Percentiles rank a stretch among this genome's conserved stretches.
Evolutionary conservation across 2,329 filamentous ascomycete genomes (phyloP).

Genomic region (Fusarium keratoplasticum): DNA sequence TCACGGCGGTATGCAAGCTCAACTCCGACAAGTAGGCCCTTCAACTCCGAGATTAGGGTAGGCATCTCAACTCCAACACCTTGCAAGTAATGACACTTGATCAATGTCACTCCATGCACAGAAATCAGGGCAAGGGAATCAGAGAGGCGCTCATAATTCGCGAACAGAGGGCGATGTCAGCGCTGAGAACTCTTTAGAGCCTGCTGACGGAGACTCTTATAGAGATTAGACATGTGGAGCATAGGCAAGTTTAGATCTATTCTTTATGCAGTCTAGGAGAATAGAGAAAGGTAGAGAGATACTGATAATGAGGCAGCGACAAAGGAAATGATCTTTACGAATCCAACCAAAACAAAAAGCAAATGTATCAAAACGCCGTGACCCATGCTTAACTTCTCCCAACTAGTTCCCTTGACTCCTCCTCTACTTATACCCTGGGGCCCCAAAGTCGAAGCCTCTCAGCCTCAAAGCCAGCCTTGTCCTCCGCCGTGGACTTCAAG

Average conservation of each 20-base stretch:
- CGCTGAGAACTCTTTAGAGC: not conserved
- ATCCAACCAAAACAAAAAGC: not conserved
- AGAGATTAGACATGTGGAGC: not conserved
- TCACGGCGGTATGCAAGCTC: not conserved
- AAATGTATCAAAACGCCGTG: not conserved
- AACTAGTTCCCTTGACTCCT: not conserved
- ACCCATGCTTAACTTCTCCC: not conserved
- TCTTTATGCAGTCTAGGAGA: not conserved
- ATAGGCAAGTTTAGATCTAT: not conserved
- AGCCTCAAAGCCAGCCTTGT: slow-evolving; percentile 26
- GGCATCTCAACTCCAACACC: not conserved
- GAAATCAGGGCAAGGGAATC: not conserved
- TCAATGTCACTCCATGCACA: not conserved
- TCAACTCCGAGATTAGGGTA: not conserved
- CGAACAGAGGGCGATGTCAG: not conserved
- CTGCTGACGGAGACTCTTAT: too few relatives aligned
- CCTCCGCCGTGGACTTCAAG: slow-evolving; percentile 28
- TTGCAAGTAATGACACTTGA: not conserved
- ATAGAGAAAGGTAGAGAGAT: not conserved
- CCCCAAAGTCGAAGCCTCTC: slow-evolving; percentile 25
- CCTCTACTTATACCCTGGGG: not conserved
- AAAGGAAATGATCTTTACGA: not conserved
- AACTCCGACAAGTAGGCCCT: not conserved
- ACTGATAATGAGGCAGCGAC: not conserved
- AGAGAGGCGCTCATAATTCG: not conserved